phyloP scores from a whole-genome alignment of 768 basidiomycete species.

The Boletus patriciae region DNA sequence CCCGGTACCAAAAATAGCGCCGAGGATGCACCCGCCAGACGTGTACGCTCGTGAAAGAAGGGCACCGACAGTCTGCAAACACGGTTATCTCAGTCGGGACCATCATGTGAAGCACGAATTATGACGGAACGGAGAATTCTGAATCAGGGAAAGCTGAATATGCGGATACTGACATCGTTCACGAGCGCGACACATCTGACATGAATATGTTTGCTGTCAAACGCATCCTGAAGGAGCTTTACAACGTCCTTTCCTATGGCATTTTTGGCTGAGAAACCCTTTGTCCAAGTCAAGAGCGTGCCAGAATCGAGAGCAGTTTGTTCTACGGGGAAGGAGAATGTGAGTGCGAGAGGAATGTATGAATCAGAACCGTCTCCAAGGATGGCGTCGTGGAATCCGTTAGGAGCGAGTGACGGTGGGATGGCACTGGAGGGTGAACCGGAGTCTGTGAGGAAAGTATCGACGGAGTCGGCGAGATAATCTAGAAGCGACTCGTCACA shows the following conservation, averaged over 20 bases:
- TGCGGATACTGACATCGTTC: constrained; percentile 78
- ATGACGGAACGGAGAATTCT: neutral
- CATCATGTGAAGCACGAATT: constrained; percentile 1
- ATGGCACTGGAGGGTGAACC: constrained; percentile 29
- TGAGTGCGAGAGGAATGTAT: constrained; percentile 76
- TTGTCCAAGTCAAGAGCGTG: constrained; percentile 91
- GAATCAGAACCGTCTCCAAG: constrained; percentile 34
- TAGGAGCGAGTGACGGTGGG: constrained; percentile 27
- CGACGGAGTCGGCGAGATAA: constrained; percentile 96
- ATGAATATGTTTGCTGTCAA: constrained; percentile 88
- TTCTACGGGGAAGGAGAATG: constrained; percentile 97
- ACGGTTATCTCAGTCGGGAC: constrained; percentile 8
- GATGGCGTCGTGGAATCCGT: constrained; percentile 13
- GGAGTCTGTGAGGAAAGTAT: constrained; percentile 79
- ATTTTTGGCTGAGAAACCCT: constrained; percentile 92
- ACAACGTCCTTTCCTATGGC: constrained; percentile 90
- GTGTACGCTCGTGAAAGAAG: constrained; percentile 91
- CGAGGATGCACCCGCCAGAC: constrained; percentile 85
- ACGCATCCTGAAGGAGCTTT: constrained; percentile 85
- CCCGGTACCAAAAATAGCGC: constrained; percentile 95
- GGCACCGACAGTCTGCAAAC: constrained; percentile 85
- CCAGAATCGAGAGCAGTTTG: constrained; percentile 92
- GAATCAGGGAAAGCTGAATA: neutral
- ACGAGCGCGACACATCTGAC: constrained; percentile 91
- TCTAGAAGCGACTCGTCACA: constrained; percentile 49